Conservation (phyloP, 108 stramenopile genomes). For the Nitzschia sp. region DNA sequence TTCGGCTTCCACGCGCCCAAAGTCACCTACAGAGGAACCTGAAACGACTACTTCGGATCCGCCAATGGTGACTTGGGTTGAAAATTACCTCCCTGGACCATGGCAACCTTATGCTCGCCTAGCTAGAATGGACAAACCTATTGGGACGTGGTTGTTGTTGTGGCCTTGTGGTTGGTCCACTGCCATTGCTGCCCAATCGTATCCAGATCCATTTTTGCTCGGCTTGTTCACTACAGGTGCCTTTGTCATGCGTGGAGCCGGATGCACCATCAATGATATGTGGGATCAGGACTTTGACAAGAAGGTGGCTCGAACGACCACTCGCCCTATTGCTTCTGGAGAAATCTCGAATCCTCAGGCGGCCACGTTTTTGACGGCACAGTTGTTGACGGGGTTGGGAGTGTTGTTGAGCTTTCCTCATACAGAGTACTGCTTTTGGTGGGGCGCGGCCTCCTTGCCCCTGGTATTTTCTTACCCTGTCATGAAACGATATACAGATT, state of each 20-base stretch:
- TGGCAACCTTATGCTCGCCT: slow-evolving; percentile 74
- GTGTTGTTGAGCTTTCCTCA: slow-evolving; percentile 86
- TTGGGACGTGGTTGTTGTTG: slow-evolving; percentile 82
- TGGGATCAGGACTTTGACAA: slow-evolving; percentile 93
- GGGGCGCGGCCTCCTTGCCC: slow-evolving; percentile 88
- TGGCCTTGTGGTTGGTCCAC: slow-evolving; percentile 85
- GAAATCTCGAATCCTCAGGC: slow-evolving; percentile 69
- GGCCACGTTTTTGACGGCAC: slow-evolving; percentile 75
- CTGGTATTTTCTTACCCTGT: slow-evolving; percentile 91
- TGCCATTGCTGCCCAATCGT: slow-evolving; percentile 53
- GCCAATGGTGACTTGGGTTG: slow-evolving; percentile 52
- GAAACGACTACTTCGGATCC: slow-evolving; percentile 35
- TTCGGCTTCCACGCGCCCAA: background rate
- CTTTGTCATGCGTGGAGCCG: slow-evolving; percentile 93
- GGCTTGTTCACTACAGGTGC: slow-evolving; percentile 77
- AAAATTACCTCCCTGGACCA: slow-evolving; percentile 32
- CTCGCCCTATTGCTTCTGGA: slow-evolving; percentile 88
- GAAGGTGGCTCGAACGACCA: slow-evolving; percentile 81
- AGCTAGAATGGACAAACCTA: slow-evolving; percentile 83
- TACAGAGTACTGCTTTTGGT: slow-evolving; percentile 64
- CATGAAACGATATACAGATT: slow-evolving; percentile 93
- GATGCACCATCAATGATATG: slow-evolving; percentile 99
- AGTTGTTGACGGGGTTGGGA: slow-evolving; percentile 80
- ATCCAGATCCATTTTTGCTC: slow-evolving; percentile 47
- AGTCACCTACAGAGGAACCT: background rate